Evolutionary conservation across 352 stramenopile species (phyloP), one percentile per base, ranked within the genome.

Genomic region (Globisporangium spinosum): DNA sequence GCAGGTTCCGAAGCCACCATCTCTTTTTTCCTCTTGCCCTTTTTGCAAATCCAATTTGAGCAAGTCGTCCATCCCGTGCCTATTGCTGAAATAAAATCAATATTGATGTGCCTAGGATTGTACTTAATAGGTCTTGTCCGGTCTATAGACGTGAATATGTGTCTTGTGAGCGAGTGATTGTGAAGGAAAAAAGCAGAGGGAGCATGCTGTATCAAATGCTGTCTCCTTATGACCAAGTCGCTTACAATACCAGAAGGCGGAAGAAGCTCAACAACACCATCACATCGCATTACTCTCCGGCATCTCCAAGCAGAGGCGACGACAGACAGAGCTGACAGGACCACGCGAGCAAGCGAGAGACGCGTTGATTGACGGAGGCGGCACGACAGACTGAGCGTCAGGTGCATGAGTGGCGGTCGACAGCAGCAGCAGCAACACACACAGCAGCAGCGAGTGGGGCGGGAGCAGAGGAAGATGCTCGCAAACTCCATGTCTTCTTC

Each of bases 401-500:
- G n/a, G 35, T 54, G 58, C 35, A 59, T 59, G 54, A 59, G 54
- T 40, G 54, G 54, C 27, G 25, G 34, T n/a, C 54, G 35, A 27
- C 27, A 59, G 27, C 27, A 35, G 27, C 54, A 35, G 25, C 53
- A 43, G 12, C 35, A 43, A 9, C 32, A 35, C 27, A 35, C 32
- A 35, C 51, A 58, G 54, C 27, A 59, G 27, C 27, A 38, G 54
- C 27, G 17, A 6, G 7, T n/a, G 6, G 54, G 54, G n/a, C 54
- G 15, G 32, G 59, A 55, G 59, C 54, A 65, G 59, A 25, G 12
- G 29, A 61, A 22, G 47, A 58, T 70, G 58, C n/a, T 67, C 49
- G 49, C 12, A 10, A 63, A 43, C 49, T 81, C 77, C 38, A 47
- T n/a, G 66, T 56, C 64, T 49, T 65, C 51, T 15, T 54, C 51